phyloP scores from a whole-genome alignment of 2,329 filamentous ascomycete genomes.

The Botrytis tulipae region DNA sequence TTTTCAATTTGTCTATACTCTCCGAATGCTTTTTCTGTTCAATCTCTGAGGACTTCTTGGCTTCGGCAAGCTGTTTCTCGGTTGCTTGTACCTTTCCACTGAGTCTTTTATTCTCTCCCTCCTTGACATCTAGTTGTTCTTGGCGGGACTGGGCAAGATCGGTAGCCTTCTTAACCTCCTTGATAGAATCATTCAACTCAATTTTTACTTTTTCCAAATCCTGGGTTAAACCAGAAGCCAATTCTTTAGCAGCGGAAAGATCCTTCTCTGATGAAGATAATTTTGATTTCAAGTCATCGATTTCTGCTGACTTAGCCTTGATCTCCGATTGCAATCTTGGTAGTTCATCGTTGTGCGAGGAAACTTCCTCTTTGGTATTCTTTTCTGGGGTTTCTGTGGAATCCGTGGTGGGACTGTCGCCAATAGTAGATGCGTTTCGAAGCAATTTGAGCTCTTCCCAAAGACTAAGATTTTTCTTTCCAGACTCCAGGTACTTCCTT shows the following conservation, averaged over 20 bases:
- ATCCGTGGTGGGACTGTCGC: slow-evolving; percentile 31
- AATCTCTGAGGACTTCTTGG: slow-evolving; percentile 29
- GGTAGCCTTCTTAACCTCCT: slow-evolving; percentile 67
- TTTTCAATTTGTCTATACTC: slow-evolving; percentile 26
- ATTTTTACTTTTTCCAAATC: slow-evolving; percentile 40
- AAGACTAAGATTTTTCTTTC: slow-evolving; percentile 60
- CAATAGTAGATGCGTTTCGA: slow-evolving; percentile 43
- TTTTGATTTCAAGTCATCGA: slow-evolving; percentile 67
- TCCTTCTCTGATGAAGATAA: slow-evolving; percentile 68
- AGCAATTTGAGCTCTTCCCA: slow-evolving; percentile 62
- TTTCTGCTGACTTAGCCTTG: slow-evolving; percentile 66
- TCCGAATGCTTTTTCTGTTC: slow-evolving; percentile 26
- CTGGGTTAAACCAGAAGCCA: slow-evolving; percentile 60
- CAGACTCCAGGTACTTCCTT: slow-evolving; percentile 68
- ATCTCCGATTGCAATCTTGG: slow-evolving; percentile 76
- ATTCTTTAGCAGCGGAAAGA: slow-evolving; percentile 68
- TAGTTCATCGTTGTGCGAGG: slow-evolving; percentile 87
- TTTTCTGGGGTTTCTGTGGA: slow-evolving; percentile 31
- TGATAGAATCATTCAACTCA: slow-evolving; percentile 65
- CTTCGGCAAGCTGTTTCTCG: slow-evolving; percentile 29
- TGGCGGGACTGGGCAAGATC: slow-evolving; percentile 27
- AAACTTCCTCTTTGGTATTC: slow-evolving; percentile 67
- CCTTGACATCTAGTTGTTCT: slow-evolving; percentile 31
- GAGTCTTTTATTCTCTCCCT: slow-evolving; percentile 32
- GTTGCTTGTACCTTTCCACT: slow-evolving; percentile 34